These are phyloP conservation scores for Ashbya aceris DNA, from an alignment of 1,139 yeast species.

Conservation along the genomic window DNA sequence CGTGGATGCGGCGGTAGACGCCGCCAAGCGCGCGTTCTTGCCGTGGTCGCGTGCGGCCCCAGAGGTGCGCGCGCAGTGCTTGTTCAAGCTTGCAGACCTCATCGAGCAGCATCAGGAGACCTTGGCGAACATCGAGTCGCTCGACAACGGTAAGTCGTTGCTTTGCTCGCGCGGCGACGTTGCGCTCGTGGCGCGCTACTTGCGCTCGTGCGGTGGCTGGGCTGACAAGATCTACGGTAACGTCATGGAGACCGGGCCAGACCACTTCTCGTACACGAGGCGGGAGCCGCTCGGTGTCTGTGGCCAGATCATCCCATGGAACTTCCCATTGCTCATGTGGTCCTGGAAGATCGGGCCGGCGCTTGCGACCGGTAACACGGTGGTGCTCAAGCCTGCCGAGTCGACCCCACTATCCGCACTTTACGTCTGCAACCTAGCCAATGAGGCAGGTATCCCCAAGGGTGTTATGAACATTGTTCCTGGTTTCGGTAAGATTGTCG, in stretches of 20 bases:
- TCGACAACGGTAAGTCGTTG: conserved; percentile 67
- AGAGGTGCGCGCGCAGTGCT: conserved; percentile 43
- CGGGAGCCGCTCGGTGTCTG: conserved; percentile 54
- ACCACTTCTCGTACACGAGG: conserved; percentile 41
- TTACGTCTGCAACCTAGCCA: conserved; percentile 40
- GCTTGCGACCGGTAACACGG: conserved; percentile 51
- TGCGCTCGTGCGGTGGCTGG: conserved; percentile 63
- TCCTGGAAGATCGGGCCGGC: conserved; percentile 59
- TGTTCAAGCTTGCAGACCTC: conserved; percentile 52
- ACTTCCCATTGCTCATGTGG: conserved; percentile 54
- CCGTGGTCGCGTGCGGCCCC: conserved; percentile 37
- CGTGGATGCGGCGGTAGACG: conserved; percentile 39
- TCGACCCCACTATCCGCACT: conserved; percentile 54
- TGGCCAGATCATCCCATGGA: conserved; percentile 61
- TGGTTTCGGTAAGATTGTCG: conserved; percentile 57
- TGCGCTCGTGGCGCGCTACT: conserved; percentile 43
- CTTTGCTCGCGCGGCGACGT: conserved; percentile 44
- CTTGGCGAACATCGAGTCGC: conserved; percentile 47
- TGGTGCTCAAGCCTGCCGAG: conserved; percentile 52
- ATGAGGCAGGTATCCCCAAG: conserved; percentile 70
- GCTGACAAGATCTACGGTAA: conserved; percentile 61
- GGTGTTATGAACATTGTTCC: conserved; percentile 72
- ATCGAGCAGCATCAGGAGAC: conserved; percentile 47
- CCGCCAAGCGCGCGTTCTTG: conserved; percentile 38
- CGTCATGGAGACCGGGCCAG: conserved; percentile 45